These are phyloP conservation scores for Coemansia sp. DNA, from an alignment of 192 early-diverging fungal genomes.

Conservation along the genomic window DNA sequence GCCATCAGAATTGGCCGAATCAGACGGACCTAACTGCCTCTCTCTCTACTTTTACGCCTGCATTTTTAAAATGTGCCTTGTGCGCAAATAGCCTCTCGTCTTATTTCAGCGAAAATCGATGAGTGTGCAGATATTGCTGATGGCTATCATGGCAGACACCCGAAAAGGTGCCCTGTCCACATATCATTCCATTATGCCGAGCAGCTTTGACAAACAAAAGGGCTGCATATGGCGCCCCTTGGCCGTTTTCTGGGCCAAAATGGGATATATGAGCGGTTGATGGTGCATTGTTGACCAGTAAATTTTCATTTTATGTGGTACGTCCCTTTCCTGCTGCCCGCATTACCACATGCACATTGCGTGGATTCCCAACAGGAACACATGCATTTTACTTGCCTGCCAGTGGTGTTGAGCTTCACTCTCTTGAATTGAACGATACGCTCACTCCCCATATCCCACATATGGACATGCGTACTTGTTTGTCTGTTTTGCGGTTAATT, in stretches of 20 bases:
- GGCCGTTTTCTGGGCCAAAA: constrained; percentile 5
- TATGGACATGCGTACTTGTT: background rate
- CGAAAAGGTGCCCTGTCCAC: constrained; percentile 8
- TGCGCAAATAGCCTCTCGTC: background rate
- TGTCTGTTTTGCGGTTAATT: constrained; percentile 5
- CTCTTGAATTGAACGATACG: background rate
- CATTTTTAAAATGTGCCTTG: no score
- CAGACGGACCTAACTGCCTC: no score
- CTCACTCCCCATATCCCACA: background rate
- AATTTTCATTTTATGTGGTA: background rate
- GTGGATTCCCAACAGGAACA: constrained; percentile 7
- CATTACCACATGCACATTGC: constrained; percentile 19
- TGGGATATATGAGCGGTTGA: constrained; percentile 13
- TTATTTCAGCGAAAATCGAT: constrained; percentile 26
- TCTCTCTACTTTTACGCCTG: no score
- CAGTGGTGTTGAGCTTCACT: background rate
- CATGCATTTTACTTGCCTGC: background rate
- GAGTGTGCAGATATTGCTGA: constrained; percentile 53
- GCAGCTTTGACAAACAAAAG: constrained; percentile 10
- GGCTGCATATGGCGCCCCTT: constrained; percentile 7
- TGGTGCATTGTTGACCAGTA: constrained; percentile 8
- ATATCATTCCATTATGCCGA: constrained; percentile 1
- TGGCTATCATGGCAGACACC: constrained; percentile 25
- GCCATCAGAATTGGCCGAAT: no score
- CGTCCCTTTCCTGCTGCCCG: constrained; percentile 3